phyloP scores from a whole-genome alignment of 2,329 filamentous ascomycete genomes.

The Ceratocystis ficicola region DNA sequence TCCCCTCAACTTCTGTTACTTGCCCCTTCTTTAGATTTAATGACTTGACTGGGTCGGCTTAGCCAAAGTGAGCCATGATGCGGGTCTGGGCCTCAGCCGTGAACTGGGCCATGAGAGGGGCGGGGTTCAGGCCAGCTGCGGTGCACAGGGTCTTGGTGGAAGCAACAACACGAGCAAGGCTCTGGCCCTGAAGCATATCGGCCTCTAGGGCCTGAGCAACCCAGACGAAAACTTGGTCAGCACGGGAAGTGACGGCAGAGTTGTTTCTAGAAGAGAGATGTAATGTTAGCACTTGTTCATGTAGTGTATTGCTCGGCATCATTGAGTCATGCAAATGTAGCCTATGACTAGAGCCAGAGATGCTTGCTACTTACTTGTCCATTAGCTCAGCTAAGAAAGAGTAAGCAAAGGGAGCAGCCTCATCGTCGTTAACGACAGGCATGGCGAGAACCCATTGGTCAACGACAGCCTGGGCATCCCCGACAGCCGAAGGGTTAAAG shows the following conservation, averaged over 20 bases:
- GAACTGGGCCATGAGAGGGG: slow-evolving; percentile 62
- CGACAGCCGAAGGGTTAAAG: slow-evolving; percentile 67
- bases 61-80: slow-evolving; percentile 68
- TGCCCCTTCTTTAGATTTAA: not conserved
- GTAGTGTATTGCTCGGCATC: not conserved
- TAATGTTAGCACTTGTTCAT: not conserved
- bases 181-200: slow-evolving; percentile 77
- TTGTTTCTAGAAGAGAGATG: slow-evolving; percentile 53
- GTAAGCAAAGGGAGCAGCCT: slow-evolving; percentile 93
- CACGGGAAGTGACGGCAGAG: slow-evolving; percentile 63
- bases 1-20: slow-evolving; percentile 13
- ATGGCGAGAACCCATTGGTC: slow-evolving; percentile 83
- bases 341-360: slow-evolving; percentile 26
- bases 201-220: slow-evolving; percentile 83
- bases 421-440: slow-evolving; percentile 87
- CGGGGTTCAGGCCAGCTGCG: slow-evolving; percentile 60
- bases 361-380: slow-evolving; percentile 58
- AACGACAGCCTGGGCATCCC: slow-evolving; percentile 62
- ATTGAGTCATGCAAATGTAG: not conserved
- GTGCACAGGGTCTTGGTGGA: slow-evolving; percentile 69
- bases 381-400: slow-evolving; percentile 84
- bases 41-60: slow-evolving; percentile 25
- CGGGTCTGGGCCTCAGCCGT: slow-evolving; percentile 68
- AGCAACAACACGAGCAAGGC: slow-evolving; percentile 60
- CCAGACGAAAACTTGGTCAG: slow-evolving; percentile 69